Evolutionary conservation across 345 rosid genomes (phyloP).

Genomic region (Moricandia arvensis): DNA sequence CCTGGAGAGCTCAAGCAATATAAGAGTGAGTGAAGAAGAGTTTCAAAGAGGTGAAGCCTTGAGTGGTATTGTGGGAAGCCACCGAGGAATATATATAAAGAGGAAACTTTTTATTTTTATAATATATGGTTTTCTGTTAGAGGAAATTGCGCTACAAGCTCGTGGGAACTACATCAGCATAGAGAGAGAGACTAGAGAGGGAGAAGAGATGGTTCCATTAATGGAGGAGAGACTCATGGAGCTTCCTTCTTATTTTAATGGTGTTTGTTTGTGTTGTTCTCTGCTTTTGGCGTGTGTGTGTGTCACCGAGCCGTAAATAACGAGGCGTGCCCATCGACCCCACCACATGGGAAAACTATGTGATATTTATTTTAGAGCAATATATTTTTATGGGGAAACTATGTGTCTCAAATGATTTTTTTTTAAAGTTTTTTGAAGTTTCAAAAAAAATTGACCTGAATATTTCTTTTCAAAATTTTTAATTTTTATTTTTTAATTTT

Average conservation of each 20-base stretch:
- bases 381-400: not conserved
- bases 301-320: slow-evolving; percentile 2
- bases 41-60: not conserved
- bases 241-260: not conserved
- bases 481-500: too few species aligned
- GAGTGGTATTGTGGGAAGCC: slow-evolving; percentile 8
- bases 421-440: too few species aligned
- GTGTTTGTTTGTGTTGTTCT: not conserved
- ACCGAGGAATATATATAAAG: slow-evolving; percentile 13
- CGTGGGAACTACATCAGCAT: slow-evolving; percentile 35
- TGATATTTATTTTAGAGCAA: not conserved
- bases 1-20: slow-evolving; percentile 1
- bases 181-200: slow-evolving; percentile 14
- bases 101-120: not conserved
- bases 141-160: slow-evolving; percentile 11
- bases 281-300: slow-evolving; percentile 18
- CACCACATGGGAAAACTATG: slow-evolving; percentile 5
- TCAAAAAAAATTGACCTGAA: too few species aligned
- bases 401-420: too few species aligned
- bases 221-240: slow-evolving; percentile 20
- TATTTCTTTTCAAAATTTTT: too few species aligned
- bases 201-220: slow-evolving; percentile 24
- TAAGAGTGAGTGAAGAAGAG: not conserved
- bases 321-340: slow-evolving; percentile 18
- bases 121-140: slow-evolving; percentile 23